Evolutionary conservation across 306 rosid genomes (phyloP).

Genomic region (Pyrus communis): DNA sequence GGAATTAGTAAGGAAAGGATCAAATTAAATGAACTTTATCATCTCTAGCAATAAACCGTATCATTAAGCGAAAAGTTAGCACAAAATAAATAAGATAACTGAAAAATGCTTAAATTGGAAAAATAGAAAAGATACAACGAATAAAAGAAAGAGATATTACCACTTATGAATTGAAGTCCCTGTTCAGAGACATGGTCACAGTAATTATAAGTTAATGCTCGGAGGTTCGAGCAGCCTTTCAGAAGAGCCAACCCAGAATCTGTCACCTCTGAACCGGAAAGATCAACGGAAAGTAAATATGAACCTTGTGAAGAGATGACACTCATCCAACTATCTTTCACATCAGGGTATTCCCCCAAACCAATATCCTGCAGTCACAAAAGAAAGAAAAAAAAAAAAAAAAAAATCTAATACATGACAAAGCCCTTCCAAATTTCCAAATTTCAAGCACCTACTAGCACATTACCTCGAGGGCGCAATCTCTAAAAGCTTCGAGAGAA

Average conservation of each 20-base stretch:
- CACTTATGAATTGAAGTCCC: slow-evolving; percentile 52
- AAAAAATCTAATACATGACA: background rate
- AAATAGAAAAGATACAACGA: background rate
- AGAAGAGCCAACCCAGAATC: slow-evolving; percentile 43
- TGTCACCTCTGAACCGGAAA: slow-evolving; percentile 57
- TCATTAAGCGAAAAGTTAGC: background rate
- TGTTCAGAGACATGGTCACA: slow-evolving; percentile 53
- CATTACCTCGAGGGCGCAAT: slow-evolving; percentile 65
- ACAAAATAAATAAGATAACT: background rate
- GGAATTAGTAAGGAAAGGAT: background rate
- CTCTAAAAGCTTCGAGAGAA: slow-evolving; percentile 45
- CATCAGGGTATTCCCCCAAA: slow-evolving; percentile 52
- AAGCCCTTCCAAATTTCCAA: slow-evolving; percentile 6
- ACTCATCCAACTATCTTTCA: slow-evolving; percentile 64
- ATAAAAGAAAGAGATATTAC: slow-evolving; percentile 23
- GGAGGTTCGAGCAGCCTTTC: slow-evolving; percentile 51
- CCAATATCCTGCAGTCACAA: slow-evolving; percentile 45
- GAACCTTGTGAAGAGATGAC: slow-evolving; percentile 54
- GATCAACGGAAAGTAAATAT: slow-evolving; percentile 53
- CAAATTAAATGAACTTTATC: background rate
- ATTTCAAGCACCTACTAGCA: slow-evolving; percentile 7
- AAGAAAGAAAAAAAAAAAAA: background rate
- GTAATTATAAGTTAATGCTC: slow-evolving; percentile 42
- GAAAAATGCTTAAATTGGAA: background rate
- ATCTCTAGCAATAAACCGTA: background rate